phyloP scores from a whole-genome alignment of 768 basidiomycete species.

The Chalciporus pseudorubinellus region DNA sequence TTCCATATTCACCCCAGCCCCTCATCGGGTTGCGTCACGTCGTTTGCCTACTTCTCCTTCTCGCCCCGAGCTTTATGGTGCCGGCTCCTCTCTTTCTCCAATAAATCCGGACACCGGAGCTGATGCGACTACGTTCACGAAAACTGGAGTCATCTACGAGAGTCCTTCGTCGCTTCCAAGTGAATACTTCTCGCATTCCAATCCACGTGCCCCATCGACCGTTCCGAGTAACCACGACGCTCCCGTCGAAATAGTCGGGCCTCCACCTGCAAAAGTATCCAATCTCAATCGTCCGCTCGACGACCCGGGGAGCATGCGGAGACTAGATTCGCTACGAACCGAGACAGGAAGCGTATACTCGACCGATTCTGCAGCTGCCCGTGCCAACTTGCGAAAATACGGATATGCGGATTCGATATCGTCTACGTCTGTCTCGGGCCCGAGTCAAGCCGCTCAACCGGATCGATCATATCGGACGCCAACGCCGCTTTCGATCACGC shows the following conservation, averaged over 20 bases:
- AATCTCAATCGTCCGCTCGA: constrained; percentile 2
- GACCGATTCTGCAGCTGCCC: constrained; percentile 14
- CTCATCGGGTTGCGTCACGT: constrained; percentile 16
- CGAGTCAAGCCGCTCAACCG: no score
- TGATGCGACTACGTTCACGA: neutral
- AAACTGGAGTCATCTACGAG: neutral
- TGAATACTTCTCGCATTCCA: neutral
- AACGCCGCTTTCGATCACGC: no score
- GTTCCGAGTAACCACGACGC: neutral
- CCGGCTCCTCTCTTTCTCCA: neutral
- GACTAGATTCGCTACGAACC: constrained; percentile 1
- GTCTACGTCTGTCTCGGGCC: no score
- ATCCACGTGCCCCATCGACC: neutral
- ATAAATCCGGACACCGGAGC: neutral
- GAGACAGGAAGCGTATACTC: constrained; percentile 27
- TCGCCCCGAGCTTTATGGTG: neutral
- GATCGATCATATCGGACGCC: no score
- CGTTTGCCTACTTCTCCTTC: constrained; percentile 8
- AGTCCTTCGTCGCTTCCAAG: neutral
- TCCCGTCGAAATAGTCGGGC: neutral
- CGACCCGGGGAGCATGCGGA: neutral
- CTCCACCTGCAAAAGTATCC: neutral
- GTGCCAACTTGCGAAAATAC: no score
- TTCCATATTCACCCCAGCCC: constrained; percentile 23
- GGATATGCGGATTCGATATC: no score